A percentile compares a stretch with the other conserved stretches of the same genome.
phyloP scores from a whole-genome alignment of 805 yeast genomes.

The Nakazawaea ernobii region DNA sequence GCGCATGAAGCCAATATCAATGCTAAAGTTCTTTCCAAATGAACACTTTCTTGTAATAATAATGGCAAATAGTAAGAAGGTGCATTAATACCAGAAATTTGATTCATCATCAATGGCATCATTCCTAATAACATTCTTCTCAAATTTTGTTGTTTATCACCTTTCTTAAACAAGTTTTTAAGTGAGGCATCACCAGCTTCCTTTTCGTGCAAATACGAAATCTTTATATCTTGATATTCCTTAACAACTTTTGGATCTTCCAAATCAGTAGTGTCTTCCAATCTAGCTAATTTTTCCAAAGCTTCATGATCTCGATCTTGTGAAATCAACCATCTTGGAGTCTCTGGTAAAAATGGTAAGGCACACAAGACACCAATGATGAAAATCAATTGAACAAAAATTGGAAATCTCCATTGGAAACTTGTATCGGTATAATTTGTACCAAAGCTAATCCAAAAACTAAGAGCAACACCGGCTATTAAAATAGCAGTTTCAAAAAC shows the following conservation, averaged over 20 bases:
- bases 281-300: conserved; percentile 26
- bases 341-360: conserved; percentile 13
- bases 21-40: conserved; percentile 2
- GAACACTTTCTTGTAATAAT: conserved; percentile 9
- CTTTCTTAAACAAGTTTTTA: conserved; percentile 34
- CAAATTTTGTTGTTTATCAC: conserved; percentile 50
- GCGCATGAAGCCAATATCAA: conserved; percentile 10
- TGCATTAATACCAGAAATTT: conserved; percentile 67
- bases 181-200: conserved; percentile 13
- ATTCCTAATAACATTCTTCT: conserved; percentile 58
- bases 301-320: conserved; percentile 40
- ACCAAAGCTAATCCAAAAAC: conserved; percentile 60
- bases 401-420: conserved; percentile 62
- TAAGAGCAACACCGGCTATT: conserved; percentile 63
- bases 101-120: conserved; percentile 64
- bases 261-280: conserved; percentile 26
- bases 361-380: conserved; percentile 11
- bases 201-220: conserved; percentile 8
- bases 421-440: conserved; percentile 42
- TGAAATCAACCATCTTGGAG: conserved; percentile 44
- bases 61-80: conserved; percentile 46
- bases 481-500: conserved; percentile 54
- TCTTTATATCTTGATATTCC: conserved; percentile 18
- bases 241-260: conserved; percentile 13
- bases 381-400: conserved; percentile 57